Evolutionary conservation across 257 asterid genomes (phyloP), one percentile per base, ranked within the genome.

Genomic region (Mitragyna speciosa): DNA sequence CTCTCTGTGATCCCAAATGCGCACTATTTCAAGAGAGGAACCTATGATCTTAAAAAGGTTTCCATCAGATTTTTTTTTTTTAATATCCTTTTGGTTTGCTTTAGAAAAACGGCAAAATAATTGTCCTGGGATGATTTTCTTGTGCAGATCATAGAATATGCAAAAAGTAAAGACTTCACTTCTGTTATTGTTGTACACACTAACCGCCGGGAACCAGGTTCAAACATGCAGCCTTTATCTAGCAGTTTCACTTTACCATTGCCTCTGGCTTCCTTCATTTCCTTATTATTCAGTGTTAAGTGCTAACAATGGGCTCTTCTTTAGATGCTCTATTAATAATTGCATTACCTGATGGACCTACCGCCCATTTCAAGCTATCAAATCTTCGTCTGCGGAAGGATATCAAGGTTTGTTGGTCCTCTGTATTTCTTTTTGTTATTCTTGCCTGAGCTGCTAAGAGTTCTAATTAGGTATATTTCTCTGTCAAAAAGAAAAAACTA

Each of bases 121-220:
- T 66, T 45, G n/a, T 22, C 0, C 5, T 71, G 7, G 47, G 49
- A 45, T 82, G 14, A 12, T 72, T 77, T 28, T 17, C 41, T 70
- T 31, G 26, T 82, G 81, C 86, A 92, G 97, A 93, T 95, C 82
- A 97, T 93, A 48, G 94, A 93, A 56, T 95, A 93, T 81, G 98
- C 95, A 36, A 95, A 73, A 41, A 88, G 86, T 17, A 91, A 89
- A 80, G 99, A 95, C 30, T 95, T 95, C 83, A 93, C 98, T 20
- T 92, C 98, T 73, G 11, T 95, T 81, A 80, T 95, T 43, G 99
- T 95, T 79, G 97, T 95, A 70, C 99, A 93, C 82, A 95, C 99
- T 76, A 95, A 89, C 85, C 95, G 99, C 63, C 87, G 98, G 66
- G 98, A 93, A 75, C 98, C 99, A 89, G 98, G 98, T 94, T 70